Percentiles rank a stretch among this genome's conserved stretches.
These are phyloP conservation scores for Candida alai DNA, from an alignment of 805 yeast species.

Conservation along the genomic window DNA sequence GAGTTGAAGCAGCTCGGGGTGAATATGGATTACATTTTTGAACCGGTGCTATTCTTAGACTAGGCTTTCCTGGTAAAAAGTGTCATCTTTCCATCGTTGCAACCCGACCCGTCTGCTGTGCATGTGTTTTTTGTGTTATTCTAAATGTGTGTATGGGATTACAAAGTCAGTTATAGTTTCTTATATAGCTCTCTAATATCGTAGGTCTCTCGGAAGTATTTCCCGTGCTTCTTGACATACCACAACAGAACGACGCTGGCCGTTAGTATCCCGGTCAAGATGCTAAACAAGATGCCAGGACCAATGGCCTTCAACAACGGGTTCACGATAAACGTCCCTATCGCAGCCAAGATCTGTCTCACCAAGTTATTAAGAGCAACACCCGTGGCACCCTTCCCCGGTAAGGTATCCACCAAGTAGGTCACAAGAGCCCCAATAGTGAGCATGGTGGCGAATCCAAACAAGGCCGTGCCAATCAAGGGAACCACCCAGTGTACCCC, in stretches of 20 bases:
- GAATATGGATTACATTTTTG: slow-evolving; percentile 69
- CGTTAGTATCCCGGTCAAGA: slow-evolving; percentile 56
- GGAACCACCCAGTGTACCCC: slow-evolving; percentile 75
- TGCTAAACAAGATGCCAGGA: slow-evolving; percentile 64
- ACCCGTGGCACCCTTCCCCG: slow-evolving; percentile 87
- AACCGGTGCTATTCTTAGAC: slow-evolving; percentile 25
- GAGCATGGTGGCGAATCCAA: slow-evolving; percentile 82
- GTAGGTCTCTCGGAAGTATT: slow-evolving; percentile 59
- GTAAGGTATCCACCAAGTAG: slow-evolving; percentile 76
- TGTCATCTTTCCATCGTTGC: too few relatives aligned
- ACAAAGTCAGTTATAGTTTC: slow-evolving; percentile 23
- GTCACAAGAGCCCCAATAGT: slow-evolving; percentile 79
- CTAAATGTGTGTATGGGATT: not conserved
- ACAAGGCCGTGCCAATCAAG: slow-evolving; percentile 73
- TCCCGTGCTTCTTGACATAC: slow-evolving; percentile 52
- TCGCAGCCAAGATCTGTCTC: slow-evolving; percentile 70
- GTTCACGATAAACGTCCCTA: slow-evolving; percentile 70
- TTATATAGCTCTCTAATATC: slow-evolving; percentile 59
- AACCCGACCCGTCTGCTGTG: too few relatives aligned
- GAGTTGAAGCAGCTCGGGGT: slow-evolving; percentile 64
- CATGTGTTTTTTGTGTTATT: too few relatives aligned
- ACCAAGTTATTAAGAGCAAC: slow-evolving; percentile 77
- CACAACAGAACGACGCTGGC: slow-evolving; percentile 40
- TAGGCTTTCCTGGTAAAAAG: not conserved
- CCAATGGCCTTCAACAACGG: slow-evolving; percentile 68